Evolutionary conservation across 345 rosid genomes (phyloP).

Genomic region (Cardiospermum halicacabum): DNA sequence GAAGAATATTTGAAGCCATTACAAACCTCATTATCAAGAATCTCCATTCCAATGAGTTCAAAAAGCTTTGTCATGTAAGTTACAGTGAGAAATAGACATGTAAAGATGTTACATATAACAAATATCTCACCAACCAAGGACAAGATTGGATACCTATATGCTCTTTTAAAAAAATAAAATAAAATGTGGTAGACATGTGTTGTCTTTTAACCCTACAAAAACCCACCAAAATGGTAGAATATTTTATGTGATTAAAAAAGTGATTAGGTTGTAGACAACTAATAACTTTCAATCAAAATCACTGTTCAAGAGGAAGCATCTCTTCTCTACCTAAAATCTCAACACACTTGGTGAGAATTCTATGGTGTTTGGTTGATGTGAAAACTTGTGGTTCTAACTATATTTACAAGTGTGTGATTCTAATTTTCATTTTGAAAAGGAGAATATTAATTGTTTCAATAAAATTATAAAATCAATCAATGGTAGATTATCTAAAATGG

Average conservation of each 20-base stretch:
- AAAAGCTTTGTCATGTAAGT: no score
- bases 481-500: no score
- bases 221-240: slow-evolving; percentile 1
- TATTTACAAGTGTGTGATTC: no score
- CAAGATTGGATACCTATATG: not conserved
- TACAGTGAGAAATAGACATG: no score
- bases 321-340: not conserved
- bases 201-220: not conserved
- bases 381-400: not conserved
- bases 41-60: no score
- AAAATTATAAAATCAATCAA: no score
- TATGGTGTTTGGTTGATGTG: not conserved
- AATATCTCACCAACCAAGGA: slow-evolving; percentile 6
- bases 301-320: not conserved
- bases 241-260: not conserved
- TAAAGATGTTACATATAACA: no score
- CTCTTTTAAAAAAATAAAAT: not conserved
- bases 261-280: not conserved
- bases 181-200: not conserved
- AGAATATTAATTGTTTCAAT: no score
- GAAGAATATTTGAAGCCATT: no score
- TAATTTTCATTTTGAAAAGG: no score
- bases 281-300: not conserved
- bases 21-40: no score
- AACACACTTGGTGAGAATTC: not conserved